Evolutionary conservation across 352 stramenopile genomes (phyloP).

Genomic region (Phytophthora ramorum): DNA sequence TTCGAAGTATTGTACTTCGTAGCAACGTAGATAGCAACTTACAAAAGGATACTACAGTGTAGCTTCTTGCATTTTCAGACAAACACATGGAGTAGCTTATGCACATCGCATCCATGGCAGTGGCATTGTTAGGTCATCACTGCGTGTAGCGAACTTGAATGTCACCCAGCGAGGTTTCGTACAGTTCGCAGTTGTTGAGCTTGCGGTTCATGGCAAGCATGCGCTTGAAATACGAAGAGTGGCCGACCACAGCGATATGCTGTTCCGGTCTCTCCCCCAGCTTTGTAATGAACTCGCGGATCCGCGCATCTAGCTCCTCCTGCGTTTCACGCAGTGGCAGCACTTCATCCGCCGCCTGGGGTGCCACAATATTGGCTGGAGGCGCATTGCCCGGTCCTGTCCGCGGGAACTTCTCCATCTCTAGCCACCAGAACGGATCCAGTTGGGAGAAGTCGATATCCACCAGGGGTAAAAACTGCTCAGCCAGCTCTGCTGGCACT

Average conservation of each 20-base stretch:
- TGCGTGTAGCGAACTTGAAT: slow-evolving; percentile 30
- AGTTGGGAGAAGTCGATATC: slow-evolving; percentile 58
- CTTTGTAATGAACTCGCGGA: slow-evolving; percentile 63
- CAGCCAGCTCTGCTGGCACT: slow-evolving; percentile 50
- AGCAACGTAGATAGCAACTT: not conserved
- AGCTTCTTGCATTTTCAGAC: slow-evolving; percentile 1
- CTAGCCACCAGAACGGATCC: slow-evolving; percentile 73
- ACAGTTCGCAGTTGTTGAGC: slow-evolving; percentile 84
- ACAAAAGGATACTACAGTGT: slow-evolving; percentile 9
- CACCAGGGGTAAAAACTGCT: slow-evolving; percentile 37
- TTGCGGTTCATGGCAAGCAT: slow-evolving; percentile 85
- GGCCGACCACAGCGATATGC: slow-evolving; percentile 83
- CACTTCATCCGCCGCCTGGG: slow-evolving; percentile 54
- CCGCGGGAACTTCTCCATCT: slow-evolving; percentile 37
- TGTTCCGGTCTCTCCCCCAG: slow-evolving; percentile 63
- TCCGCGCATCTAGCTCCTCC: slow-evolving; percentile 68
- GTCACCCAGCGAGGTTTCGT: slow-evolving; percentile 34
- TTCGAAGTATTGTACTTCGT: too few species aligned
- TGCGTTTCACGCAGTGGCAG: slow-evolving; percentile 61
- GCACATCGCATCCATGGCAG: not conserved
- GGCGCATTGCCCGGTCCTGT: slow-evolving; percentile 31
- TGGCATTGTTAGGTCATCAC: not conserved
- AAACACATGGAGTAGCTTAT: not conserved
- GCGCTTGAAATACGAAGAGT: slow-evolving; percentile 88
- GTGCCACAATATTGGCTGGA: slow-evolving; percentile 30